Evolutionary conservation across 495 filamentous ascomycete species (phyloP), one percentile per base, ranked within the genome.

Genomic region (Trypethelium eluteriae): DNA sequence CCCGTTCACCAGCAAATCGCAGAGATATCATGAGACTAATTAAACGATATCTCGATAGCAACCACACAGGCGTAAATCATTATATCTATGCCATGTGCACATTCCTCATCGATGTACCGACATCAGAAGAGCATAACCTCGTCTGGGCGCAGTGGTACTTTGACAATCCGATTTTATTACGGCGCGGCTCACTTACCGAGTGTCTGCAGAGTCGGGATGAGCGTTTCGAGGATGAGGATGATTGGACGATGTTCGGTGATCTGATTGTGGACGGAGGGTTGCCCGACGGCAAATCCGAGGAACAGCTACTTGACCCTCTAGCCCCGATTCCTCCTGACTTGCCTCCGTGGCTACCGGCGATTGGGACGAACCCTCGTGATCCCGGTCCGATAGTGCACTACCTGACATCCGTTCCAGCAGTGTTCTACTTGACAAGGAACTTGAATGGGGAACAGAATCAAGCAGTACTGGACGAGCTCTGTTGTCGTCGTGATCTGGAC

Each of bases 291-390:
- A 14, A n/a, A 5, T 25, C 2, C 11, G n/a, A 5, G 5, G 11
- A 53, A 53, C 18, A 5, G 6, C 53, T 59, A 32, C 53, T 59
- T 59, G 53, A 59, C 36, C 53, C 53, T 10, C n/a, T 59, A 32
- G 32, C 25, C 7, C 6, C 53, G 11, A 4, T 59, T 3, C 53
- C 53, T 34, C 53, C 53, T 34, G 14, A 34, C 32, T 3, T 59
- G 18, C 53, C 53, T 36, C 53, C 53, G 1, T 59, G 53, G 53
- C n/a, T 34, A 36, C 53, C 53, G 3, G 25, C n/a, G 34, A 36
- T 59, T 36, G 25, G 0, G 36, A 32, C 3, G 32, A 9, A 36
- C 53, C 7, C 36, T 35, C 25, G 7, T n/a, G 7, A 59, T 9
- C 3, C 7, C 18, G 3, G 32, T 32, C n/a, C 53, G 14, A 18